Conservation (phyloP, 208 protist species). For the Balamuthia mandrillaris region DNA sequence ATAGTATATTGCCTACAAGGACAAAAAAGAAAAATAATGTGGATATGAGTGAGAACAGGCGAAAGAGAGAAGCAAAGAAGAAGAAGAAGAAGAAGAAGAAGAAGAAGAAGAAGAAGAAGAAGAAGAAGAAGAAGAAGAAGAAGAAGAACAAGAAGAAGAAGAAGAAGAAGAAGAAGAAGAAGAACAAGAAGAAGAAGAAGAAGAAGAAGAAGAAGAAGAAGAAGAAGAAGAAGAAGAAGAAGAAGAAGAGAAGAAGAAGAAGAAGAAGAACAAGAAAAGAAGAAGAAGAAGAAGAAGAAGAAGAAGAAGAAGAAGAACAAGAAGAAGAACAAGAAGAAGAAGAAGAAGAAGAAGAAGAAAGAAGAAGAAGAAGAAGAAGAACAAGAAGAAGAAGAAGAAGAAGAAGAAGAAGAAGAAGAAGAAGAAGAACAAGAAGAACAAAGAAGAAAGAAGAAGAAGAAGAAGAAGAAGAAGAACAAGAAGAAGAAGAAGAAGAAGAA, state of each 20-base stretch:
- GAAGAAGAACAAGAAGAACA: too few relatives aligned
- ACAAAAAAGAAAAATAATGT: background rate
- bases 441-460: too few relatives aligned
- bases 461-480: too few relatives aligned
- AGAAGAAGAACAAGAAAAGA: background rate
- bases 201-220: too few relatives aligned
- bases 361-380: background rate
- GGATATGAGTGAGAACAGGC: background rate
- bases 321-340: background rate
- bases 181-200: too few relatives aligned
- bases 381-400: background rate
- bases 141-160: background rate
- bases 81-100: background rate
- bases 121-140: background rate
- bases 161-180: too few relatives aligned
- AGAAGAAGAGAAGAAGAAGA: too few relatives aligned
- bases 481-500: too few relatives aligned
- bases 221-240: too few relatives aligned
- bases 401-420: too few relatives aligned
- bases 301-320: background rate
- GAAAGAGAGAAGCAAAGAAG: background rate
- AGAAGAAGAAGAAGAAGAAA: background rate
- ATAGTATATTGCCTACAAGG: conserved; percentile 19
- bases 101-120: background rate
- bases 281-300: background rate